Evolutionary conservation across 495 filamentous ascomycete species (phyloP).

Genomic region (Penicillium egyptiacum): DNA sequence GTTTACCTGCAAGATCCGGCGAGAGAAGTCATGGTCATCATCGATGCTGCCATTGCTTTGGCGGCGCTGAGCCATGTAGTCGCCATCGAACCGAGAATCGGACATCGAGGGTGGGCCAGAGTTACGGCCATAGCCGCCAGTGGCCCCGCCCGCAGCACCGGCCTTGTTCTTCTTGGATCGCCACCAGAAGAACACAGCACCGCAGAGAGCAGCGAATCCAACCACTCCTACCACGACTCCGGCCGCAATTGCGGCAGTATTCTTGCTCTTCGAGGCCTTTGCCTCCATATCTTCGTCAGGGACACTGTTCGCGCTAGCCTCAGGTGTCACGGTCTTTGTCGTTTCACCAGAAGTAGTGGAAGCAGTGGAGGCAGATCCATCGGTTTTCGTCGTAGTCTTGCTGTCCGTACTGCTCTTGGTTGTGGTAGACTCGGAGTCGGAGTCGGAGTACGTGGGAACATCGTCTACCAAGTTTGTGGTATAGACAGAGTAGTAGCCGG

Average conservation of each 20-base stretch:
- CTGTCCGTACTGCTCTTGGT: neutral
- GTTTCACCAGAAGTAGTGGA: conserved; percentile 33
- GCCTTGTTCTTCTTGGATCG: conserved; percentile 70
- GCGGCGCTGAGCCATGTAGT: conserved; percentile 77
- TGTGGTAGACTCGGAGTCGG: conserved; percentile 13
- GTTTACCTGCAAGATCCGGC: conserved; percentile 88
- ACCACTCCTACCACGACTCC: conserved; percentile 87
- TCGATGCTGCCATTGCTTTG: conserved; percentile 97
- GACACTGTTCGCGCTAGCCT: conserved; percentile 21
- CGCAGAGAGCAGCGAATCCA: conserved; percentile 61
- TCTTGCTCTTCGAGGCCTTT: conserved; percentile 43
- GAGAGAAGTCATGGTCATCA: conserved; percentile 95
- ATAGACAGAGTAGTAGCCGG: conserved; percentile 42
- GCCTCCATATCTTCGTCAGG: conserved; percentile 12
- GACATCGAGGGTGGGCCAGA: conserved; percentile 51
- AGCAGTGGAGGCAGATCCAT: conserved; percentile 8
- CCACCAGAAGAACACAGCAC: conserved; percentile 71
- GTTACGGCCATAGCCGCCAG: conserved; percentile 44
- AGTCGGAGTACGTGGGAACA: conserved; percentile 28
- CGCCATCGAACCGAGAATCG: conserved; percentile 86
- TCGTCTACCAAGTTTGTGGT: conserved; percentile 40
- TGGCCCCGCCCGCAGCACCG: conserved; percentile 71
- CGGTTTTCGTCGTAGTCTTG: conserved; percentile 24
- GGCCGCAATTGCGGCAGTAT: conserved; percentile 77
- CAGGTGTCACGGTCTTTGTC: conserved; percentile 42